Percentiles rank a stretch among this genome's conserved stretches.
phyloP scores from a whole-genome alignment of 2,329 filamentous ascomycete species.

The Orbilia oligospora region DNA sequence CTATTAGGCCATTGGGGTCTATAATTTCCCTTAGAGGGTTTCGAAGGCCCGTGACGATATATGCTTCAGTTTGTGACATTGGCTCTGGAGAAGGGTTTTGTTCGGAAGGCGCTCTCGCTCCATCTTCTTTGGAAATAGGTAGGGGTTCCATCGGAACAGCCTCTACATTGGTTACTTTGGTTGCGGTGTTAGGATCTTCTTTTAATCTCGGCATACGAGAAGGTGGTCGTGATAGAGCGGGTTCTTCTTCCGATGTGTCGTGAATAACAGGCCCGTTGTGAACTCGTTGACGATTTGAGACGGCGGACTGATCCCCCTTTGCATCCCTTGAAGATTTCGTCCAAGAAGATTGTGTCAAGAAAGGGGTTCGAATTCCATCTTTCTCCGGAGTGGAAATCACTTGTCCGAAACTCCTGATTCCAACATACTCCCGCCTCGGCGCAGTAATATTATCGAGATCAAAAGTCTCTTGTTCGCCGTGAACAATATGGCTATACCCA shows the following conservation, averaged over 20 bases:
- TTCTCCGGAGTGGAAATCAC: constrained; percentile 15
- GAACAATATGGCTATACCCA: constrained; percentile 40
- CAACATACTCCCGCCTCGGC: not conserved
- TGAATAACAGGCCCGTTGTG: not conserved
- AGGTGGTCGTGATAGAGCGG: not conserved
- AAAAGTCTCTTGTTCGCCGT: constrained; percentile 31
- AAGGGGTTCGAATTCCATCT: not conserved
- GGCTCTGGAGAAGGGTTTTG: not conserved
- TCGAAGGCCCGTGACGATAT: not conserved
- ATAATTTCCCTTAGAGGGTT: constrained; percentile 41
- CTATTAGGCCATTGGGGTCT: constrained; percentile 13
- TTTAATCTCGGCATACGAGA: not conserved
- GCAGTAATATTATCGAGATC: constrained; percentile 45
- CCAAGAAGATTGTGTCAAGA: not conserved
- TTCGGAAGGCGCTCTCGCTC: not conserved
- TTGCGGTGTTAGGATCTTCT: not conserved
- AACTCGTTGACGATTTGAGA: not conserved
- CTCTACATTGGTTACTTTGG: not conserved
- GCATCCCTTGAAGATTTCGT: not conserved
- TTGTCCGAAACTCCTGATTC: not conserved
- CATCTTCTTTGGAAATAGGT: not conserved
- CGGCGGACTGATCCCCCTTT: not conserved
- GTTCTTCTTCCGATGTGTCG: not conserved
- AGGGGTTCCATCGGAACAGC: not conserved
- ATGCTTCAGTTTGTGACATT: not conserved